A percentile compares a stretch with the other conserved stretches of the same genome.
phyloP scores from a whole-genome alignment of 2,329 filamentous ascomycete genomes.

The Alternaria triticina region DNA sequence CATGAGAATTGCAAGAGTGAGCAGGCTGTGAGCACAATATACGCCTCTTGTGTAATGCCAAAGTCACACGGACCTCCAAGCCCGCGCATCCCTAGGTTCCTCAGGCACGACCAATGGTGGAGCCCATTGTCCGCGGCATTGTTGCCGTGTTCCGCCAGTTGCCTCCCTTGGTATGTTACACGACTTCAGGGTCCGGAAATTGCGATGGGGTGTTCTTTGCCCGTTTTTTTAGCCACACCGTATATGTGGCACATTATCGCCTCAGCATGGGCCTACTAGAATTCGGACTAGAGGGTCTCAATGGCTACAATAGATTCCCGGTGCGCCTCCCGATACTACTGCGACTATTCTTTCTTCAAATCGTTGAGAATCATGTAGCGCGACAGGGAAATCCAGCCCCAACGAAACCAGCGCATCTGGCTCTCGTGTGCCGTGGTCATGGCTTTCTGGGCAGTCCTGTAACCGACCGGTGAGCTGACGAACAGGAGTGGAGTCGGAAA shows the following conservation, averaged over 20 bases:
- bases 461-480: slow-evolving; percentile 69
- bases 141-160: slow-evolving; percentile 17
- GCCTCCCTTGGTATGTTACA: slow-evolving; percentile 10
- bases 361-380: slow-evolving; percentile 98
- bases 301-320: not conserved
- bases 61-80: slow-evolving; percentile 13
- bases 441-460: slow-evolving; percentile 75
- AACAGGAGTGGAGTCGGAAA: slow-evolving; percentile 68
- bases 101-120: slow-evolving; percentile 1
- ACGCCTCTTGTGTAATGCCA: slow-evolving; percentile 5
- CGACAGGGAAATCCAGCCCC: slow-evolving; percentile 90
- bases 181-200: not conserved
- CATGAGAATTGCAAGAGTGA: not conserved
- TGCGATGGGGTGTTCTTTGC: slow-evolving; percentile 1
- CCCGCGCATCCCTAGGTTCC: slow-evolving; percentile 8
- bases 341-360: slow-evolving; percentile 64
- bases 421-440: slow-evolving; percentile 92
- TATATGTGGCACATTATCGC: not conserved
- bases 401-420: slow-evolving; percentile 99
- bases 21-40: slow-evolving; percentile 7
- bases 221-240: not conserved
- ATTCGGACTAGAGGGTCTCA: not conserved
- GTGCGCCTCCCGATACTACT: slow-evolving; percentile 10
- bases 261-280: not conserved
- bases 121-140: slow-evolving; percentile 9